Conservation (phyloP, 2,329 filamentous ascomycete genomes). For the Calonectria multiphialidica region DNA sequence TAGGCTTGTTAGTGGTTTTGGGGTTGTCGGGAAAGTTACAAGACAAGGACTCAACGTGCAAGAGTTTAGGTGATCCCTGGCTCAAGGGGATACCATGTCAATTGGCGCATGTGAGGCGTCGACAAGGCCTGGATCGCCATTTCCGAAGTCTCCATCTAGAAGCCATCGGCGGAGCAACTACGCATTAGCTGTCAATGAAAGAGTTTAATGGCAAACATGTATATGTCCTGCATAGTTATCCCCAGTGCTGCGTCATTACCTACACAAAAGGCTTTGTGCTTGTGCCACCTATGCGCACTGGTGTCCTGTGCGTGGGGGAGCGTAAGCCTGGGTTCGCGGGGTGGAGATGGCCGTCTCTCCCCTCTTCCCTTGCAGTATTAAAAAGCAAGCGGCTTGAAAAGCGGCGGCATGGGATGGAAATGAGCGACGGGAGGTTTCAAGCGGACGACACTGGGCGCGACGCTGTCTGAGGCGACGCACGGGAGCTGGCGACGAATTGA, state of each 20-base stretch:
- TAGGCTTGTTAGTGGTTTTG: slow-evolving; percentile 9
- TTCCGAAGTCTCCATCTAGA: slow-evolving; percentile 15
- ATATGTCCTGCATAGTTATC: slow-evolving; percentile 21
- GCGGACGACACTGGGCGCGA: neutral
- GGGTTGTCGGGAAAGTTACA: slow-evolving; percentile 7
- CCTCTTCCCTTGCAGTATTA: slow-evolving; percentile 39
- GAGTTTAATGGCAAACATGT: slow-evolving; percentile 13
- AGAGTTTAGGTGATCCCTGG: slow-evolving; percentile 8
- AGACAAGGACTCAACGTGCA: neutral
- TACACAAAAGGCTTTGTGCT: slow-evolving; percentile 36
- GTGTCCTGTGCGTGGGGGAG: slow-evolving; percentile 24
- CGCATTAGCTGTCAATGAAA: slow-evolving; percentile 8
- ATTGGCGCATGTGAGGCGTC: slow-evolving; percentile 14
- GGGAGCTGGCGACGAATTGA: slow-evolving; percentile 29
- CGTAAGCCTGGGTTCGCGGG: slow-evolving; percentile 8
- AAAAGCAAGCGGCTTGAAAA: slow-evolving; percentile 31
- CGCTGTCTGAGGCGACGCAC: slow-evolving; percentile 29
- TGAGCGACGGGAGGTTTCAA: slow-evolving; percentile 32
- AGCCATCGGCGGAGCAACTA: slow-evolving; percentile 19
- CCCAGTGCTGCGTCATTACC: slow-evolving; percentile 28
- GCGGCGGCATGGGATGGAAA: slow-evolving; percentile 39
- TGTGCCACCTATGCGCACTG: slow-evolving; percentile 28
- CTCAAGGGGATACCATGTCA: slow-evolving; percentile 3
- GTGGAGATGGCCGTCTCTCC: slow-evolving; percentile 31
- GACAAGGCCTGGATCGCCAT: slow-evolving; percentile 13